phyloP scores from a whole-genome alignment of 768 basidiomycete genomes.

The Agaricus subrufescens region DNA sequence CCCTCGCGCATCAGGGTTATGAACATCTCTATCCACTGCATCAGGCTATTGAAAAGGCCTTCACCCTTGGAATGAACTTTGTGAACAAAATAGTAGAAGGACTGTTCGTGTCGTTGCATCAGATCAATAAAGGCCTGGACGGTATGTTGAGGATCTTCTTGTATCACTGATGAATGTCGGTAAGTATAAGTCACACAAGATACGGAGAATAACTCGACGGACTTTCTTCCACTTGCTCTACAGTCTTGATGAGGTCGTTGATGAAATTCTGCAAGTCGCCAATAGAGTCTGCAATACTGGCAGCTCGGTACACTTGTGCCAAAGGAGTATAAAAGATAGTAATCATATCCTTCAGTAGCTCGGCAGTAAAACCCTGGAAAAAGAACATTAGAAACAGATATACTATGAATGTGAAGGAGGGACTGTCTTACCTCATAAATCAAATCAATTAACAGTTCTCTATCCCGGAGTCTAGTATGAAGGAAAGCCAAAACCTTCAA shows the following conservation, averaged over 20 bases:
- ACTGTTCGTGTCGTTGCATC: conserved; percentile 88
- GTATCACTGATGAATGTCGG: conserved; percentile 51
- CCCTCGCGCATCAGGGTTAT: conserved; percentile 88
- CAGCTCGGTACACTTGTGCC: conserved; percentile 95
- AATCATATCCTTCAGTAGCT: conserved; percentile 95
- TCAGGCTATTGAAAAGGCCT: conserved; percentile 87
- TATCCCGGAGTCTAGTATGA: conserved; percentile 76
- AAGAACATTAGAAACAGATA: background rate
- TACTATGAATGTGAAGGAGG: background rate
- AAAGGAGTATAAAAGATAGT: conserved; percentile 97
- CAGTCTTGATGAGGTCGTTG: conserved; percentile 91
- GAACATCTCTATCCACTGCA: conserved; percentile 97
- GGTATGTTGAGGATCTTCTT: conserved; percentile 78
- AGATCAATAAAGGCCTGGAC: conserved; percentile 94
- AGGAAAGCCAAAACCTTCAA: conserved; percentile 74
- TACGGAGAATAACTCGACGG: conserved; percentile 24
- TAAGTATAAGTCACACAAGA: background rate
- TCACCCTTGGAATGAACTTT: conserved; percentile 98
- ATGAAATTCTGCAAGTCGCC: conserved; percentile 90
- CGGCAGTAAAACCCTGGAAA: conserved; percentile 86
- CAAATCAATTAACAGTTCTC: conserved; percentile 87
- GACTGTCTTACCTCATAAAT: conserved; percentile 80
- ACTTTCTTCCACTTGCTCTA: conserved; percentile 89
- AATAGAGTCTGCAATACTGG: conserved; percentile 92
- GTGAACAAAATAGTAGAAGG: conserved; percentile 97